These are phyloP conservation scores for Kalanchoe fedtschenkoi DNA, from an alignment of 164 flowering plant species.

Conservation along the genomic window DNA sequence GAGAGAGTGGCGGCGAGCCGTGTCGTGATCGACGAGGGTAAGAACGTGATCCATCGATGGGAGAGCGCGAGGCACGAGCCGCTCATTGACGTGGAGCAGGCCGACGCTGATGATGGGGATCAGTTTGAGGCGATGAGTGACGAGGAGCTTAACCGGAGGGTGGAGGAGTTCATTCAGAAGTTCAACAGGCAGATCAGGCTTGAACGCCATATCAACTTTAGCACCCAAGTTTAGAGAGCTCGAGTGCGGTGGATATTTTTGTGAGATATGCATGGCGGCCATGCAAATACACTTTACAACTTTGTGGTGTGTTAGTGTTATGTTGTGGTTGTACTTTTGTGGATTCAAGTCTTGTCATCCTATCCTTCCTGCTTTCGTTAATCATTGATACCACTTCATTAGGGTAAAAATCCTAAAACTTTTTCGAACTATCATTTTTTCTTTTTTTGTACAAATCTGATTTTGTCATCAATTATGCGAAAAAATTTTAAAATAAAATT, in stretches of 20 bases:
- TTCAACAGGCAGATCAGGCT: slow-evolving; percentile 47
- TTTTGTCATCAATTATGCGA: background rate
- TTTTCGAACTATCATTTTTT: background rate
- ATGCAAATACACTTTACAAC: background rate
- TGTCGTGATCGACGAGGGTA: background rate
- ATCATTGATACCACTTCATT: too few relatives aligned
- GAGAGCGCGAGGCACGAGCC: background rate
- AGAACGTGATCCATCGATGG: background rate
- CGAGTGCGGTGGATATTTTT: too few relatives aligned
- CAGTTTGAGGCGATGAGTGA: slow-evolving; percentile 35
- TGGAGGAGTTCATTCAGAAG: slow-evolving; percentile 51
- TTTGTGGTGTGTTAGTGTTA: background rate
- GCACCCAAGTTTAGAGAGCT: slow-evolving; percentile 5
- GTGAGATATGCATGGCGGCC: background rate
- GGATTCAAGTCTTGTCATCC: background rate
- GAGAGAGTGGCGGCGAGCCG: background rate
- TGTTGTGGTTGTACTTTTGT: background rate
- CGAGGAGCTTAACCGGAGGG: slow-evolving; percentile 52
- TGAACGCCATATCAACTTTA: slow-evolving; percentile 14
- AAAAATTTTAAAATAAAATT: too few relatives aligned
- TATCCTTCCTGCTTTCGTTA: background rate
- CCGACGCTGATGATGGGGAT: background rate
- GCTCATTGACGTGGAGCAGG: background rate
- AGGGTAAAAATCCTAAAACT: too few relatives aligned
- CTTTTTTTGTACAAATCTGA: background rate